Evolutionary conservation across 1,139 yeast species (phyloP).

Genomic region (Suhomyces bokatorum): DNA sequence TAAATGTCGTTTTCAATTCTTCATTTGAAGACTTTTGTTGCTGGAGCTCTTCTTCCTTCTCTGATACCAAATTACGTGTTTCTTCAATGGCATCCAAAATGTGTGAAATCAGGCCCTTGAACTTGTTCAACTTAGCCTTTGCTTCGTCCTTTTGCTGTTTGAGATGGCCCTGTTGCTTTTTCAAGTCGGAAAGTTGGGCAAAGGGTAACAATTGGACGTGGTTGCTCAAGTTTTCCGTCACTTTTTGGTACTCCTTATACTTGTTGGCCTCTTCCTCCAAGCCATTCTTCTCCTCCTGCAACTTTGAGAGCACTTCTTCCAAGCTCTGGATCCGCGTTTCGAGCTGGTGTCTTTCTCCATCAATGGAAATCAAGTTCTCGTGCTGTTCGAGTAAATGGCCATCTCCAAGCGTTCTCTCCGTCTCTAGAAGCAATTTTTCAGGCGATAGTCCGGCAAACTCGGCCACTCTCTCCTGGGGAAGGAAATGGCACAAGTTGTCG

Average conservation of each 20-base stretch:
- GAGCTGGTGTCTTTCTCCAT: constrained; percentile 36
- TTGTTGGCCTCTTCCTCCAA: constrained; percentile 42
- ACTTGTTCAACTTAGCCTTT: constrained; percentile 34
- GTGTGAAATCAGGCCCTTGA: constrained; percentile 10
- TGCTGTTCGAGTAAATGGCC: constrained; percentile 60
- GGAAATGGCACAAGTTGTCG: constrained; percentile 88
- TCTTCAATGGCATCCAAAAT: constrained; percentile 9
- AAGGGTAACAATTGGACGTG: constrained; percentile 61
- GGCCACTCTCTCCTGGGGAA: constrained; percentile 94
- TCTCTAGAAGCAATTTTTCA: constrained; percentile 70
- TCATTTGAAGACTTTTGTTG: constrained; percentile 5
- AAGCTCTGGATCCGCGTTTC: constrained; percentile 22
- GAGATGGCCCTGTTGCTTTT: constrained; percentile 39
- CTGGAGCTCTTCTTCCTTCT: constrained; percentile 11
- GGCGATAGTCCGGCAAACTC: constrained; percentile 85
- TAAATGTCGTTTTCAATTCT: constrained; percentile 7
- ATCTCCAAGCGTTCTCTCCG: constrained; percentile 78
- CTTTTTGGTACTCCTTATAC: constrained; percentile 40
- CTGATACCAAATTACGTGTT: constrained; percentile 10
- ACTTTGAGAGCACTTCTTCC: constrained; percentile 29
- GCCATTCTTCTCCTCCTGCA: constrained; percentile 32
- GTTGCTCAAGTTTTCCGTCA: constrained; percentile 44
- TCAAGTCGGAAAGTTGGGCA: constrained; percentile 58
- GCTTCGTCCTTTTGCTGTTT: constrained; percentile 46
- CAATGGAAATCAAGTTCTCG: constrained; percentile 54